Percentiles rank a stretch among this genome's conserved stretches.
phyloP scores from a whole-genome alignment of 148 eudicot genomes.

The Fagopyrum homotropicum region DNA sequence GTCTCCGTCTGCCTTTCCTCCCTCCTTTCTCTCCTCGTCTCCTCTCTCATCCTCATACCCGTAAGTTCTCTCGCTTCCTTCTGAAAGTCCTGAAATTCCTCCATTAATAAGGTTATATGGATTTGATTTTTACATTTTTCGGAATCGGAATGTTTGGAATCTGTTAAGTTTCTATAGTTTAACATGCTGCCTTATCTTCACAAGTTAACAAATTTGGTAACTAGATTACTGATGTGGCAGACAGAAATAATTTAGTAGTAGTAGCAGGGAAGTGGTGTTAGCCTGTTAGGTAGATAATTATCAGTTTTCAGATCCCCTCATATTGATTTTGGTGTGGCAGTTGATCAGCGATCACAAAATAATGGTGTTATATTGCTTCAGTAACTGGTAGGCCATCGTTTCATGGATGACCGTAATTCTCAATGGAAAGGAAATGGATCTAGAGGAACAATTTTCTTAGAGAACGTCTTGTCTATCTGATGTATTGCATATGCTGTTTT shows the following conservation, averaged over 20 bases:
- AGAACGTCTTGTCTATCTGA: neutral
- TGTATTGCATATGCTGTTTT: neutral
- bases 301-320: neutral
- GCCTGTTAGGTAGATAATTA: neutral
- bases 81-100: neutral
- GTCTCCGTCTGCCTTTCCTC: slow-evolving; percentile 64
- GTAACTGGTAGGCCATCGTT: neutral
- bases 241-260: neutral
- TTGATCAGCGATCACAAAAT: neutral
- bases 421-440: neutral
- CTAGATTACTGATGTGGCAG: neutral
- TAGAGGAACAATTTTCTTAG: neutral
- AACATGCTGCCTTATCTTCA: neutral
- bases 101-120: neutral
- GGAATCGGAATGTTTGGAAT: neutral
- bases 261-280: neutral
- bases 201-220: neutral
- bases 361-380: neutral
- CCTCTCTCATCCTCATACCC: slow-evolving; percentile 57
- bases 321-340: neutral
- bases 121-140: neutral
- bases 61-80: slow-evolving; percentile 20
- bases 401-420: neutral
- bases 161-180: neutral
- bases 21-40: slow-evolving; percentile 38